phyloP scores from a whole-genome alignment of 495 filamentous ascomycete species.

The Neurospora sp. region DNA sequence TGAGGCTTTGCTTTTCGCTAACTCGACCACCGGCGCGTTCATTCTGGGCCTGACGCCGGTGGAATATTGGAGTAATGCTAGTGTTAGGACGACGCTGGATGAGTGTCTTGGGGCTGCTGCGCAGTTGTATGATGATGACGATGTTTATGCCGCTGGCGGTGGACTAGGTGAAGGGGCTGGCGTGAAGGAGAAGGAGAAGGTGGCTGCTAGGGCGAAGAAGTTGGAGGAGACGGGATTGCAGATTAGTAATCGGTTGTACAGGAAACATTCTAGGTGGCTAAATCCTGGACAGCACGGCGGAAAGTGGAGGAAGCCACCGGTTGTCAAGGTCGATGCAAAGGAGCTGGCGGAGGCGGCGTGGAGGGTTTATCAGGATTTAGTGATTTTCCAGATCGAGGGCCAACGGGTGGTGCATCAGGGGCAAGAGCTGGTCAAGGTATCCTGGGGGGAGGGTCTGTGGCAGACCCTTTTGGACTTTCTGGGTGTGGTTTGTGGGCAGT shows the following conservation, averaged over 20 bases:
- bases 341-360: not conserved
- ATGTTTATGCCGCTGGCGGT: too few species aligned
- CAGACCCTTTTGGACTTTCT: not conserved
- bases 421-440: not conserved
- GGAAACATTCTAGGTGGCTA: not conserved
- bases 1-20: slow-evolving; percentile 18
- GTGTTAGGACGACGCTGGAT: slow-evolving; percentile 21
- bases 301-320: not conserved
- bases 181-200: not conserved
- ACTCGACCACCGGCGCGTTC: slow-evolving; percentile 31
- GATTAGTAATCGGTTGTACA: not conserved
- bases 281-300: not conserved
- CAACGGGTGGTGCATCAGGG: not conserved
- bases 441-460: not conserved
- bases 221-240: not conserved
- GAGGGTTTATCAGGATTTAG: not conserved
- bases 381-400: not conserved
- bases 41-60: slow-evolving; percentile 39
- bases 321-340: not conserved
- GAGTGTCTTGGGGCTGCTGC: slow-evolving; percentile 7
- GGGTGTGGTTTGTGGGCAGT: not conserved
- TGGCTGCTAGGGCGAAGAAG: not conserved
- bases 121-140: not conserved
- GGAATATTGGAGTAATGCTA: slow-evolving; percentile 42
- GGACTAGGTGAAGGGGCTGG: too few species aligned